phyloP scores from a whole-genome alignment of 202 grass and related monocot genomes.

The Cymbopogon flexuosus region DNA sequence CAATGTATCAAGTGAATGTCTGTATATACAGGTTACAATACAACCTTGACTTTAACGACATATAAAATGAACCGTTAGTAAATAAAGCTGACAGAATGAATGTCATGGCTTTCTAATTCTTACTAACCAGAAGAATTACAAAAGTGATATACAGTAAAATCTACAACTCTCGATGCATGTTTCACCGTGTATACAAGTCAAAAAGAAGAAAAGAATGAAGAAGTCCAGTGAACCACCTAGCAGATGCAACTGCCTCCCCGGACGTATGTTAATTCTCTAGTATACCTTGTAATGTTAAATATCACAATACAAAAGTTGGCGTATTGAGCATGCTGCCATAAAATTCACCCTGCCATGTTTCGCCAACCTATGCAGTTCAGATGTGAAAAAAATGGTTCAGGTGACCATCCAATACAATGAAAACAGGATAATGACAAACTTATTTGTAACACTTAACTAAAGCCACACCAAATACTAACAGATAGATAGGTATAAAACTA shows the following conservation, averaged over 20 bases:
- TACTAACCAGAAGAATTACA: not conserved
- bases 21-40: constrained; percentile 16
- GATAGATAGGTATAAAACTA: not conserved
- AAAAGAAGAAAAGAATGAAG: constrained; percentile 32
- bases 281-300: constrained; percentile 17
- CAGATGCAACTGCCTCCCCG: constrained; percentile 5
- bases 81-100: constrained; percentile 10
- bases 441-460: not conserved
- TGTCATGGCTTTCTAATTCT: constrained; percentile 11
- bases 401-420: not conserved
- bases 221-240: constrained; percentile 20
- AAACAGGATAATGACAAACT: not conserved
- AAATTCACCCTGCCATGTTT: constrained; percentile 28
- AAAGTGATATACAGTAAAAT: not conserved
- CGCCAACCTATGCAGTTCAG: constrained; percentile 34
- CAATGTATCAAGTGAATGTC: constrained; percentile 14
- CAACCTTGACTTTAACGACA: not conserved
- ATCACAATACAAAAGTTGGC: not conserved
- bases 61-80: constrained; percentile 24
- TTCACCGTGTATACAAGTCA: constrained; percentile 14
- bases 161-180: constrained; percentile 10
- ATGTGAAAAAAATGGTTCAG: not conserved
- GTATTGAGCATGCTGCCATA: not conserved
- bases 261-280: constrained; percentile 25
- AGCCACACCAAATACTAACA: not conserved